phyloP scores from a whole-genome alignment of 495 filamentous ascomycete species.

The Penicillium cataractarum region DNA sequence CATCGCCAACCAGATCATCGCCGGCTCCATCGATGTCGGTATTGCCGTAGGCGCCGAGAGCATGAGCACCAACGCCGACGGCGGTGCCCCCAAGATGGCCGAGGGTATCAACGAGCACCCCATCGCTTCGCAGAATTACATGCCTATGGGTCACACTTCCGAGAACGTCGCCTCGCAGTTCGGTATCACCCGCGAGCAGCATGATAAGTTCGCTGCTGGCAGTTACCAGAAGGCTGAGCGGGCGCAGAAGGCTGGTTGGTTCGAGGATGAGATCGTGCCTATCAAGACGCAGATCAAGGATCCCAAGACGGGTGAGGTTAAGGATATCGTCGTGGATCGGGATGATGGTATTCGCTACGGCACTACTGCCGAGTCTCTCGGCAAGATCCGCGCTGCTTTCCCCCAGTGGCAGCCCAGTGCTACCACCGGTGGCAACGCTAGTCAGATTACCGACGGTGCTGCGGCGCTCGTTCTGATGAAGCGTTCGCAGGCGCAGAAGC shows the following conservation, averaged over 20 bases:
- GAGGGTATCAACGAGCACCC: slow-evolving; percentile 69
- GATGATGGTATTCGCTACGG: slow-evolving; percentile 92
- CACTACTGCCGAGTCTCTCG: slow-evolving; percentile 78
- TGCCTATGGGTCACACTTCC: slow-evolving; percentile 94
- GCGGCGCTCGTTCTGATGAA: slow-evolving; percentile 92
- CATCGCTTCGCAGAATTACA: slow-evolving; percentile 78
- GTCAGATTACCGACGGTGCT: slow-evolving; percentile 93
- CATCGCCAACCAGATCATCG: slow-evolving; percentile 84
- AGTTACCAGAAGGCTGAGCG: slow-evolving; percentile 83
- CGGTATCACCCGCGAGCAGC: slow-evolving; percentile 70
- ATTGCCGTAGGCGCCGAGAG: slow-evolving; percentile 86
- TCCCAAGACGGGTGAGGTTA: slow-evolving; percentile 74
- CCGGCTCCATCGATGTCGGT: slow-evolving; percentile 82
- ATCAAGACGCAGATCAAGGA: slow-evolving; percentile 81
- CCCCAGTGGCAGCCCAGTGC: slow-evolving; percentile 82
- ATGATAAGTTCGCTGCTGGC: slow-evolving; percentile 83
- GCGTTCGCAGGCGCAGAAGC: slow-evolving; percentile 77
- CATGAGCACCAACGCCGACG: slow-evolving; percentile 78
- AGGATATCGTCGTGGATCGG: slow-evolving; percentile 74
- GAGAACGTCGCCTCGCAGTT: slow-evolving; percentile 94
- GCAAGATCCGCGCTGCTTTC: slow-evolving; percentile 89
- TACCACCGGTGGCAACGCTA: slow-evolving; percentile 89
- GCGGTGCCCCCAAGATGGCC: slow-evolving; percentile 73
- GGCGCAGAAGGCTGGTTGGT: slow-evolving; percentile 90
- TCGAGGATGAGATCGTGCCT: slow-evolving; percentile 89